Evolutionary conservation across 2,329 filamentous ascomycete species (phyloP).

Genomic region (Myriosclerotinia duriaeana): DNA sequence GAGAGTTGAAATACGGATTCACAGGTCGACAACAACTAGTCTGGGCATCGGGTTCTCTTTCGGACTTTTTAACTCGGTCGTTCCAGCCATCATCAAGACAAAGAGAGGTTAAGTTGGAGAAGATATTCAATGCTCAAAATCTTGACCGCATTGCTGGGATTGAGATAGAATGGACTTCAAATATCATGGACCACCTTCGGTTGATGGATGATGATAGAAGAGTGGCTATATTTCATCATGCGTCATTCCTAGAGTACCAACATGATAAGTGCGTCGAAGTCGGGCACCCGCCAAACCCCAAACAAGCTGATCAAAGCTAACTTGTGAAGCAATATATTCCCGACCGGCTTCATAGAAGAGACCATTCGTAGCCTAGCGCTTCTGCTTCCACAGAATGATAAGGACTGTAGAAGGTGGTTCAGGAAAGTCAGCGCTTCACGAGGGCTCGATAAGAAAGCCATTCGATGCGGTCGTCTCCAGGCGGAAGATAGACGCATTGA

Average conservation of each 20-base stretch:
- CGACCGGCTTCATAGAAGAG: slow-evolving; percentile 1
- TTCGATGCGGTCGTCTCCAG: neutral
- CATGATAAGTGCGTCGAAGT: neutral
- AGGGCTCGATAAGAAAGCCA: neutral
- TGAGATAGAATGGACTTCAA: slow-evolving; percentile 39
- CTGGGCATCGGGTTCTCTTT: neutral
- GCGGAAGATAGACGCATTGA: slow-evolving; percentile 27
- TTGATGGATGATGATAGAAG: slow-evolving; percentile 43
- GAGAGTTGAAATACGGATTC: neutral
- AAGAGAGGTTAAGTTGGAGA: neutral
- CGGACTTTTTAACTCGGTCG: neutral
- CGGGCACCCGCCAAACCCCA: rapidly evolving
- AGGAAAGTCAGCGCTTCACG: neutral
- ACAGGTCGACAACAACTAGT: neutral
- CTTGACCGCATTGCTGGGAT: slow-evolving; percentile 14
- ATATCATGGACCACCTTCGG: slow-evolving; percentile 45
- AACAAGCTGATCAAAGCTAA: neutral
- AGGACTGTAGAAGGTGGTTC: neutral
- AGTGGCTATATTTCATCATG: slow-evolving; percentile 46
- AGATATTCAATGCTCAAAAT: slow-evolving; percentile 10
- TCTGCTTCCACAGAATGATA: neutral
- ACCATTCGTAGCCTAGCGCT: neutral
- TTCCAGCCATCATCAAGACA: neutral
- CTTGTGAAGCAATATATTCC: neutral
- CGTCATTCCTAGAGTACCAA: slow-evolving; percentile 30